Percentiles rank a stretch among this genome's conserved stretches.
These are phyloP conservation scores for Phoma herbarum DNA, from an alignment of 2,329 filamentous ascomycete species.

Conservation along the genomic window DNA sequence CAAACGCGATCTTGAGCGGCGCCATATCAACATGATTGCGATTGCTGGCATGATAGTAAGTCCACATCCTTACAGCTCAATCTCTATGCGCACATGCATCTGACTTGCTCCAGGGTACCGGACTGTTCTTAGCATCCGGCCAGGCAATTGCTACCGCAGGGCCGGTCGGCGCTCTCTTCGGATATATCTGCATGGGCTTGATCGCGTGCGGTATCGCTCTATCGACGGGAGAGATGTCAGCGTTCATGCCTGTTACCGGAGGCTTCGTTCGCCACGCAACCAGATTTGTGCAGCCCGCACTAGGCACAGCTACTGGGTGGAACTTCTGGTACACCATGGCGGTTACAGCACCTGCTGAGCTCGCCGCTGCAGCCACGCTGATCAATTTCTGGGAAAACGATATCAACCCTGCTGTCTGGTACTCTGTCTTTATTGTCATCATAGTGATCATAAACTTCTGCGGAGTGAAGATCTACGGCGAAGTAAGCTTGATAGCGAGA, in stretches of 20 bases:
- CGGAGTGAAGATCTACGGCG: not conserved
- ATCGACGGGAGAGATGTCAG: constrained; percentile 38
- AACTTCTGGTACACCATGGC: not conserved
- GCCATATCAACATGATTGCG: not conserved
- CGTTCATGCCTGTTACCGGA: constrained; percentile 36
- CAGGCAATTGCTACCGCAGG: not conserved
- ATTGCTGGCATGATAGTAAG: not conserved
- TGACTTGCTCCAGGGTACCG: not conserved
- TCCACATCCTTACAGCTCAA: not conserved
- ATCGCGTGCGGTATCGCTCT: not conserved
- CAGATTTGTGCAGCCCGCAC: constrained; percentile 54
- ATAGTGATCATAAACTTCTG: not conserved
- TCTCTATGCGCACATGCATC: not conserved
- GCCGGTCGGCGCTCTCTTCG: not conserved
- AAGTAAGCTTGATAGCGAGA: not conserved
- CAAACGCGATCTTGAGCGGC: not conserved
- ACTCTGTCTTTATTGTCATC: not conserved
- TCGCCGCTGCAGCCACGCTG: not conserved
- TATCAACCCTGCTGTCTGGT: not conserved
- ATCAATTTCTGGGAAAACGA: not conserved
- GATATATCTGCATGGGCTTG: not conserved
- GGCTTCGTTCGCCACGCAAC: constrained; percentile 22
- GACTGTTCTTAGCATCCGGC: not conserved
- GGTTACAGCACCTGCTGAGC: not conserved
- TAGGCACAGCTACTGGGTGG: constrained; percentile 31